Percentiles rank a stretch among this genome's conserved stretches.
These are phyloP conservation scores for Tribonema minus DNA, from an alignment of 108 stramenopile genomes.

Conservation along the genomic window DNA sequence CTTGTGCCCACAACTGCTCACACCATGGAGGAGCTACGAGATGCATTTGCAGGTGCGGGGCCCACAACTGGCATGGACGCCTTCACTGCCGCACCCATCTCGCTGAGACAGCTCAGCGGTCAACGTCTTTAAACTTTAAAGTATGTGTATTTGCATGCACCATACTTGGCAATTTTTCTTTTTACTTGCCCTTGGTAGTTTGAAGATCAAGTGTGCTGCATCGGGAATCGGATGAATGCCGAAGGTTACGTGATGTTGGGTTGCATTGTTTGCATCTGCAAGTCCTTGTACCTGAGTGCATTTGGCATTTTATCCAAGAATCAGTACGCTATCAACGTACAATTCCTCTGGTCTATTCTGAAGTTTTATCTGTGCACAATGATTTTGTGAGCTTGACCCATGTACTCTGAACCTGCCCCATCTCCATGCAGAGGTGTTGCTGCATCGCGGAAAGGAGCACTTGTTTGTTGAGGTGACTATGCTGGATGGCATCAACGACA, in stretches of 20 bases:
- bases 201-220: not conserved
- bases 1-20: slow-evolving; percentile 38
- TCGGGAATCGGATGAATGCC: too few relatives aligned
- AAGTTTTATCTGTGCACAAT: not conserved
- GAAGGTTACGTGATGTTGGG: too few relatives aligned
- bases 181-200: too few relatives aligned
- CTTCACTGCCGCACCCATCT: not conserved
- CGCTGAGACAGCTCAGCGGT: too few relatives aligned
- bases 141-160: not conserved
- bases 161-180: not conserved
- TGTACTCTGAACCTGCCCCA: not conserved
- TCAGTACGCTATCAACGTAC: too few relatives aligned
- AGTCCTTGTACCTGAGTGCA: too few relatives aligned
- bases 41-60: not conserved
- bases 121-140: too few relatives aligned
- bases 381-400: too few relatives aligned
- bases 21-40: slow-evolving; percentile 24
- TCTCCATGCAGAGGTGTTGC: slow-evolving; percentile 4
- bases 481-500: slow-evolving; percentile 28
- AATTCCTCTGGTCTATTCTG: too few relatives aligned
- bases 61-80: not conserved
- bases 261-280: too few relatives aligned
- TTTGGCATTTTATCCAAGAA: too few relatives aligned
- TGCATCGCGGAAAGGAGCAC: slow-evolving; percentile 18
- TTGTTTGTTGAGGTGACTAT: slow-evolving; percentile 31